Evolutionary conservation across 768 basidiomycete species (phyloP), one percentile per base, ranked within the genome.

Genomic region (Pleurotus tuber-regium): DNA sequence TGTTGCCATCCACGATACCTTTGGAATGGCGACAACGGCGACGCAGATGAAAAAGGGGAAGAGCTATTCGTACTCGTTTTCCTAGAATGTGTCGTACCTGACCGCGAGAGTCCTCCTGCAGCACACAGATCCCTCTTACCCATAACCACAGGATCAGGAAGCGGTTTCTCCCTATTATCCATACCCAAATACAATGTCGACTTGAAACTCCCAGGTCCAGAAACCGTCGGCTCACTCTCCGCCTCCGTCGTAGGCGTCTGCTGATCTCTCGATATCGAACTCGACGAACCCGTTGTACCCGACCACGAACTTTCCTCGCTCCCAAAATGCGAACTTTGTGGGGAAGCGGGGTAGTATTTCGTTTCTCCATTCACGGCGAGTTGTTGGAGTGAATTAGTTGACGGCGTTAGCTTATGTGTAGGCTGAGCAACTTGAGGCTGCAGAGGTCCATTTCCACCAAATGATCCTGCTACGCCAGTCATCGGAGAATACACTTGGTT

Each of bases 1-100:
- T 80, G 80, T 8, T 86, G 70, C 85, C 84, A 87, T 8, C 80
- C 80, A 2, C 75, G 76, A 59, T 86, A 85, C 4, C 76, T 74
- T 25, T 74, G 76, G 51, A 60, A 63, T 19, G 68, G 64, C 11
- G 69, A 64, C 24, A 66, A 43, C 2, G 61, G 59, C 14, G 60
- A 61, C 9, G 61, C 16, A 50, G 52, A 42, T 25, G 55, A 23
- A n/a, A n/a, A n/a, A n/a, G n/a, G n/a, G n/a, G n/a, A n/a, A n/a
- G n/a, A n/a, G n/a, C n/a, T n/a, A n/a, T n/a, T n/a, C n/a, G n/a
- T n/a, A n/a, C n/a, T n/a, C n/a, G n/a, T n/a, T n/a, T n/a, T n/a
- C n/a, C n/a, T n/a, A n/a, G n/a, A n/a, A n/a, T n/a, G n/a, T 18
- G 40, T 19, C 11, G 55, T 51, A 10, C 57, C 56, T 5, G 49